These are phyloP conservation scores for Pythium grandisporangium DNA, from an alignment of 352 stramenopile genomes.

Conservation along the genomic window DNA sequence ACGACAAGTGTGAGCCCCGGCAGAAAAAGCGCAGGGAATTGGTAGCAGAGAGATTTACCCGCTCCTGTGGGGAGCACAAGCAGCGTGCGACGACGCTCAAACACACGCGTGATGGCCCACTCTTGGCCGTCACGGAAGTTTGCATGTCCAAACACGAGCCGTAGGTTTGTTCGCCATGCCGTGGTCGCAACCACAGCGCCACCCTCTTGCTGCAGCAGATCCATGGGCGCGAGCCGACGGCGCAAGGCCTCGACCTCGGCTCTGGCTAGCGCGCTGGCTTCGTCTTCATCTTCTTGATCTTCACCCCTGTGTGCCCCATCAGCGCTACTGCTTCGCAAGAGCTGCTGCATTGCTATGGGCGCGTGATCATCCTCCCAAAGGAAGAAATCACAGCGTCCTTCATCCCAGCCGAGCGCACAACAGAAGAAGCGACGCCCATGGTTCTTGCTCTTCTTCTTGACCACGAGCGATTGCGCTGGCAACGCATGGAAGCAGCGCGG, in stretches of 20 bases:
- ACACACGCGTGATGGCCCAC: conserved; percentile 76
- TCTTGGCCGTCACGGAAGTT: conserved; percentile 71
- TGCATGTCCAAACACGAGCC: conserved; percentile 78
- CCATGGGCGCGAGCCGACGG: conserved; percentile 43
- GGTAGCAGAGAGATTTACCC: conserved; percentile 98
- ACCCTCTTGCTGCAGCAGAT: conserved; percentile 39
- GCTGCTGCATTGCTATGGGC: conserved; percentile 42
- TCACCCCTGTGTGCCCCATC: not conserved
- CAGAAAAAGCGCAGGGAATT: conserved; percentile 84
- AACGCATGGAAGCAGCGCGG: conserved; percentile 67
- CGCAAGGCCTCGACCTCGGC: too few relatives aligned
- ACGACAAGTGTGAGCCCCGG: conserved; percentile 89
- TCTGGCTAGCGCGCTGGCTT: not conserved
- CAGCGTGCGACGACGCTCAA: conserved; percentile 60
- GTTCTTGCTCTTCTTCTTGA: conserved; percentile 86
- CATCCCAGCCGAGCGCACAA: conserved; percentile 55
- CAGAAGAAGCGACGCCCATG: conserved; percentile 62
- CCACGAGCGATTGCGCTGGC: conserved; percentile 37
- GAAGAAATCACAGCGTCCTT: conserved; percentile 81
- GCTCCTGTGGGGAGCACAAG: conserved; percentile 96
- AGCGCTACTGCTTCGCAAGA: conserved; percentile 15
- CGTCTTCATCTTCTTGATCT: conserved; percentile 1
- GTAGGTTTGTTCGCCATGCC: conserved; percentile 75
- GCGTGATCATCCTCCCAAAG: conserved; percentile 77
- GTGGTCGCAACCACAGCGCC: too few relatives aligned